Percentiles rank a stretch among this genome's conserved stretches.
Evolutionary conservation across 2,329 filamentous ascomycete genomes (phyloP).

Genomic region (Thyridium curvatum): DNA sequence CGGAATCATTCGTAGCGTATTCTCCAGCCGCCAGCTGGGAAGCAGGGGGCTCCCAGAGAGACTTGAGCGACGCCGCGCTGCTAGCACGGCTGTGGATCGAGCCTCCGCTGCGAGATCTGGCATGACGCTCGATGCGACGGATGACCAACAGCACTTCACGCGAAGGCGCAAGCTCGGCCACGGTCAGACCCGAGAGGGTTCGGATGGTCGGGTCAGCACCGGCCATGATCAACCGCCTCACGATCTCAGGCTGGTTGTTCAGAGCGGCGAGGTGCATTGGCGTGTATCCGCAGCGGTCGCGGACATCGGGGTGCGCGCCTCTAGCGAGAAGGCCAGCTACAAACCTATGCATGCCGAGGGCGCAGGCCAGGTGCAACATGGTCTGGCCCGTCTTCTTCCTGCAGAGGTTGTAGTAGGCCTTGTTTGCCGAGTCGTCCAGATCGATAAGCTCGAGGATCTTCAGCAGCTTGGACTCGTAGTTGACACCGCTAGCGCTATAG

Average conservation of each 20-base stretch:
- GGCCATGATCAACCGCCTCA: slow-evolving; percentile 65
- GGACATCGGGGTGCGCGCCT: slow-evolving; percentile 68
- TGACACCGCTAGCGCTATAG: slow-evolving; percentile 35
- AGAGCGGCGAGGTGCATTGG: slow-evolving; percentile 77
- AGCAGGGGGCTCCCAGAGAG: slow-evolving; percentile 56
- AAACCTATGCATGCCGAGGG: slow-evolving; percentile 67
- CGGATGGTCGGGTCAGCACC: slow-evolving; percentile 67
- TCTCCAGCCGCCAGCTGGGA: slow-evolving; percentile 30
- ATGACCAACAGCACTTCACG: slow-evolving; percentile 58
- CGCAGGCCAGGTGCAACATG: slow-evolving; percentile 74
- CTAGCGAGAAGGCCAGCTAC: slow-evolving; percentile 70
- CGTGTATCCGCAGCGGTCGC: slow-evolving; percentile 75
- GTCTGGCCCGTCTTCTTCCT: slow-evolving; percentile 63
- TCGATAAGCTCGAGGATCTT: slow-evolving; percentile 74
- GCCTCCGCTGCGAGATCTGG: slow-evolving; percentile 60
- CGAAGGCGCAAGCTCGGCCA: slow-evolving; percentile 65
- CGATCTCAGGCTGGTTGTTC: slow-evolving; percentile 68
- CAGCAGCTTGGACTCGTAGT: slow-evolving; percentile 63
- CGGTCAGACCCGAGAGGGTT: slow-evolving; percentile 63
- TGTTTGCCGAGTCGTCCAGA: slow-evolving; percentile 64
- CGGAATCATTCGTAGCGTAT: slow-evolving; percentile 28
- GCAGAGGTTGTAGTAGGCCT: slow-evolving; percentile 60
- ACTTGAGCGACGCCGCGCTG: slow-evolving; percentile 61
- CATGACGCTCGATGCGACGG: slow-evolving; percentile 53
- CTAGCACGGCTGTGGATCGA: slow-evolving; percentile 55